Percentiles rank a stretch among this genome's conserved stretches.
Evolutionary conservation across 2,329 filamentous ascomycete species (phyloP).

Genomic region (Alternaria infectoria): DNA sequence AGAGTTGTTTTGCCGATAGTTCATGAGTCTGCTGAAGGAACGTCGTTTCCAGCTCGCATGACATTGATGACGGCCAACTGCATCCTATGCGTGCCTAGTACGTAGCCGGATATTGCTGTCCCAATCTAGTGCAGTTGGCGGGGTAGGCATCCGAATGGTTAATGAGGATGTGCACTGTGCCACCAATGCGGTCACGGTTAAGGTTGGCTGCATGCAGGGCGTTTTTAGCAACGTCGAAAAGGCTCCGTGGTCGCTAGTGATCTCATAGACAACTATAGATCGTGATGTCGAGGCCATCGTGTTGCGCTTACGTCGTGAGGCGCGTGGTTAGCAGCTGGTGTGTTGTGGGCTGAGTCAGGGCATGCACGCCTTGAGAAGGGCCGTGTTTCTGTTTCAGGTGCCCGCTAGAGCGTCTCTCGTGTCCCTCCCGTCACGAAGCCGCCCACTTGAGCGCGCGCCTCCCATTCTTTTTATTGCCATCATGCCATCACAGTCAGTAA

Average conservation of each 20-base stretch:
- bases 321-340: slow-evolving; percentile 11
- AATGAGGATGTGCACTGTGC: slow-evolving; percentile 9
- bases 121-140: slow-evolving; percentile 3
- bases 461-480: slow-evolving; percentile 19
- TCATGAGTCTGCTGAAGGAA: slow-evolving; percentile 5
- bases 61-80: slow-evolving; percentile 13
- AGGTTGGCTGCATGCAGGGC: slow-evolving; percentile 2
- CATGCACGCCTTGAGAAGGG: slow-evolving; percentile 13
- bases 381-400: slow-evolving; percentile 24
- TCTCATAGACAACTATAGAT: slow-evolving; percentile 1
- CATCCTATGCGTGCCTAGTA: not conserved
- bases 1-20: slow-evolving; percentile 7
- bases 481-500: slow-evolving; percentile 17
- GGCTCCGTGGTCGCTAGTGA: not conserved
- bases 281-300: slow-evolving; percentile 7
- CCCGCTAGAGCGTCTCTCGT: slow-evolving; percentile 10
- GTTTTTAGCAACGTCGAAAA: slow-evolving; percentile 17
- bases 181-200: slow-evolving; percentile 13
- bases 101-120: slow-evolving; percentile 1
- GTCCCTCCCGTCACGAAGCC: slow-evolving; percentile 19
- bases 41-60: not conserved
- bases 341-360: slow-evolving; percentile 18
- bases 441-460: slow-evolving; percentile 30
- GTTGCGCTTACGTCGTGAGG: slow-evolving; percentile 1
- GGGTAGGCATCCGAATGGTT: slow-evolving; percentile 8